Percentiles rank a stretch among this genome's conserved stretches.
Conservation (phyloP, 2,329 filamentous ascomycete species). For the Nannizziopsis barbatae region DNA sequence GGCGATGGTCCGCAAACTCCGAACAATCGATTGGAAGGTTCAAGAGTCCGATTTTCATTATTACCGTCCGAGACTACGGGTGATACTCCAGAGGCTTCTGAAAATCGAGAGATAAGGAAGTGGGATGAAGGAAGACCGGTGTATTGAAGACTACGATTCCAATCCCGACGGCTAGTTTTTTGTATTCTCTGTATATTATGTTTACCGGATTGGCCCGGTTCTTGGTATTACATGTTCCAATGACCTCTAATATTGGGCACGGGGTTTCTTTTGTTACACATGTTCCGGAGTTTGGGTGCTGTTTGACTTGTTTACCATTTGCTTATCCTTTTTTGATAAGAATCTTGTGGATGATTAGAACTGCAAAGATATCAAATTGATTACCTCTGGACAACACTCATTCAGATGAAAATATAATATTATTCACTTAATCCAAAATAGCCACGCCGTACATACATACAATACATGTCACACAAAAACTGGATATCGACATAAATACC, state of each 20-base stretch:
- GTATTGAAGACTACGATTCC: slow-evolving; percentile 27
- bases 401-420: too few species aligned
- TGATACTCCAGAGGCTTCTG: slow-evolving; percentile 19
- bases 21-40: slow-evolving; percentile 20
- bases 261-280: too few species aligned
- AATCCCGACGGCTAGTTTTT: neutral
- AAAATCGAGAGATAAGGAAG: slow-evolving; percentile 26
- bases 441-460: neutral
- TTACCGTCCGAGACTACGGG: slow-evolving; percentile 17
- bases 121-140: slow-evolving; percentile 41
- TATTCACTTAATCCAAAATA: neutral
- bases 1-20: slow-evolving; percentile 27
- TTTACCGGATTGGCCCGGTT: neutral
- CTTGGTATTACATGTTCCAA: neutral
- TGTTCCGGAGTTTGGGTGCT: too few species aligned
- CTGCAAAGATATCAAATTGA: too few species aligned
- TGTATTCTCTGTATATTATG: slow-evolving; percentile 5
- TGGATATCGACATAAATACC: neutral
- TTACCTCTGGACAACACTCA: too few species aligned
- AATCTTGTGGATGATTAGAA: too few species aligned
- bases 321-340: too few species aligned
- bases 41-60: slow-evolving; percentile 23
- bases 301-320: too few species aligned
- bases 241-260: neutral
- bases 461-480: neutral